Conservation (phyloP, 192 early-diverging fungal species). For the Geosiphon pyriformis region DNA sequence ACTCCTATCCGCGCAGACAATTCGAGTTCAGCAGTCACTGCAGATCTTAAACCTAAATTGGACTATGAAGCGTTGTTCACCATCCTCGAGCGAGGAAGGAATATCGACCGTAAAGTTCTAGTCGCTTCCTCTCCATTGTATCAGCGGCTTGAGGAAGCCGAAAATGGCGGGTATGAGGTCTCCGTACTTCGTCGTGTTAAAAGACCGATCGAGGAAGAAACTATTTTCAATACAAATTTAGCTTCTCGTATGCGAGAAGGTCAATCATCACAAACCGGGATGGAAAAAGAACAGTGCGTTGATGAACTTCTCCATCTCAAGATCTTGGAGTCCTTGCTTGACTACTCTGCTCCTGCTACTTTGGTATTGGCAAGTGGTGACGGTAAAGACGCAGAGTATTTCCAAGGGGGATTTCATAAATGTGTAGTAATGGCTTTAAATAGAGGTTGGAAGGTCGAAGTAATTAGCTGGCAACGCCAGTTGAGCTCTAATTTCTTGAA, state of each 20-base stretch:
- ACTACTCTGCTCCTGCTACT: conserved; percentile 35
- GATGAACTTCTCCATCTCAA: conserved; percentile 45
- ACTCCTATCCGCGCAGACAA: not conserved
- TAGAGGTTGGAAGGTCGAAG: conserved; percentile 42
- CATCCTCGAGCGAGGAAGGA: conserved; percentile 29
- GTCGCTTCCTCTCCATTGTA: conserved; percentile 40
- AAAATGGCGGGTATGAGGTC: conserved; percentile 32
- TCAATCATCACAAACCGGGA: not conserved
- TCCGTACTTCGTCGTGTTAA: conserved; percentile 34
- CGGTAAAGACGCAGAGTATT: conserved; percentile 43
- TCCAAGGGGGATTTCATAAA: conserved; percentile 36
- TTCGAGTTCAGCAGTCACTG: not conserved
- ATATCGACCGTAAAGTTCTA: conserved; percentile 29
- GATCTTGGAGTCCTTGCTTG: conserved; percentile 39
- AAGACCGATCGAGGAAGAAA: conserved; percentile 27
- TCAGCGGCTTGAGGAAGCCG: conserved; percentile 35
- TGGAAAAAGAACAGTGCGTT: conserved; percentile 39
- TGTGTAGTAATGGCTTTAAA: conserved; percentile 35
- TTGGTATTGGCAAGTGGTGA: conserved; percentile 42
- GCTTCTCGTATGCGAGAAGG: not conserved
- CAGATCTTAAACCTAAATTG: conserved; percentile 25
- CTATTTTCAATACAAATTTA: not conserved
- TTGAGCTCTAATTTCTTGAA: conserved; percentile 29
- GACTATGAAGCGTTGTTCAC: conserved; percentile 33
- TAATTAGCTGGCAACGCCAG: conserved; percentile 44